Base-by-base conservation (phyloP, 2,329 filamentous ascomycete genomes). In the Phyllosticta ampelicida region DNA sequence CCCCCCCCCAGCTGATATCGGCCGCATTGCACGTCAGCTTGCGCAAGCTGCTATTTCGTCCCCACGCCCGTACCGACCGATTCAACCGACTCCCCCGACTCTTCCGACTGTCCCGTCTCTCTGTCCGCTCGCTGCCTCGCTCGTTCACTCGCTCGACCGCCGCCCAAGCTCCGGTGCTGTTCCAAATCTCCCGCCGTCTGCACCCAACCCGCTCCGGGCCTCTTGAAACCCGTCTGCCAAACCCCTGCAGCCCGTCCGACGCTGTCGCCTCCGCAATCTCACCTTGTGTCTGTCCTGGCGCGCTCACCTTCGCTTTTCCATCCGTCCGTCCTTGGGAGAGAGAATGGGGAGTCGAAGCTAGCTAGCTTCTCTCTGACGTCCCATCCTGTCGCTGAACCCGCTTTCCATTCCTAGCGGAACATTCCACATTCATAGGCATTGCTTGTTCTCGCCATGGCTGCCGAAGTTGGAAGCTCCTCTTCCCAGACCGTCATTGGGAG, bases 341-440 rank as follows among this genome's bases (percentile, higher is more conserved):
- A 58, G 19, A 48, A 58, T 58, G 56, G 56, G 48, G 56, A 58
- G 56, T 58, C 44, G 51, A 51, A 54, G 52, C n/a, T 58, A 54
- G 52, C n/a, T 58, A 58, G 52, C 51, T 50, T 19, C n/a, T 23
- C 48, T 58, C 30, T 58, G 23, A 54, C 21, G 51, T 54, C 51
- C 18, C 28, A 48, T 48, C 51, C 52, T 44, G 51, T 18, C 52
- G 44, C 56, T 18, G 36, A 44, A 54, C 51, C 23, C 51, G 56
- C 50, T 28, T 44, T 48, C 51, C 56, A 58, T 54, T 58, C 56
- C 52, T 54, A 21, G 50, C 51, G 44, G 51, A 54, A 28, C 56
- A 58, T 52, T 55, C 57, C 48, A 55, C 51, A 59, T 55, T 53
- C 28, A 59, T 55, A 59, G 30, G 48, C 21, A 55, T 53, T 53